A percentile compares a stretch with the other conserved stretches of the same genome.
Evolutionary conservation across 768 basidiomycete genomes (phyloP).

Genomic region (Multifurca ochricompacta): DNA sequence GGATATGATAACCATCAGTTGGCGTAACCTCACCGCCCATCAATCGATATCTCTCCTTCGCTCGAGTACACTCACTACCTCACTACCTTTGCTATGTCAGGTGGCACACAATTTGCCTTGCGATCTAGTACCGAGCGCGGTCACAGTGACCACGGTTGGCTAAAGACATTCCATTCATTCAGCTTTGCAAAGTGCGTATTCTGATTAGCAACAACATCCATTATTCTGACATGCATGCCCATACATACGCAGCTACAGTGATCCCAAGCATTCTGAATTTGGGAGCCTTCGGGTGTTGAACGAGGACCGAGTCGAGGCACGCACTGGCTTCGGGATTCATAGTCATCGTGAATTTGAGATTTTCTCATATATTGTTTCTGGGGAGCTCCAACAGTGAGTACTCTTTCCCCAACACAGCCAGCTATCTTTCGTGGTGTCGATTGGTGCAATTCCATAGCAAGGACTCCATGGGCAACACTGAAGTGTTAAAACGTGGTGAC

Average conservation of each 20-base stretch:
- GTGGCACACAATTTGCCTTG: slow-evolving; percentile 25
- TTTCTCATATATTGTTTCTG: slow-evolving; percentile 78
- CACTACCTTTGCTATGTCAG: background rate
- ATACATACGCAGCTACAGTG: background rate
- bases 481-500: slow-evolving; percentile 83
- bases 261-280: slow-evolving; percentile 30
- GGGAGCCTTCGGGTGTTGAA: slow-evolving; percentile 85
- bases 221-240: background rate
- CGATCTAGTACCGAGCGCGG: slow-evolving; percentile 38
- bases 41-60: background rate
- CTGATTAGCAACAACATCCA: background rate
- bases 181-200: slow-evolving; percentile 49
- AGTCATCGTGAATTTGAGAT: slow-evolving; percentile 84
- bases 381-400: slow-evolving; percentile 74
- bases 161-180: slow-evolving; percentile 64
- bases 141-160: slow-evolving; percentile 48
- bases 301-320: slow-evolving; percentile 76
- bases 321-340: slow-evolving; percentile 81
- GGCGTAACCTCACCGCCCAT: background rate
- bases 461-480: slow-evolving; percentile 88
- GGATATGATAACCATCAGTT: too few species aligned
- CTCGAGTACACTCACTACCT: background rate
- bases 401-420: background rate
- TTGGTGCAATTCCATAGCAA: slow-evolving; percentile 38
- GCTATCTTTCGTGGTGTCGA: background rate